Evolutionary conservation across 805 yeast genomes (phyloP).

Genomic region (Brettanomyces anomalus): DNA sequence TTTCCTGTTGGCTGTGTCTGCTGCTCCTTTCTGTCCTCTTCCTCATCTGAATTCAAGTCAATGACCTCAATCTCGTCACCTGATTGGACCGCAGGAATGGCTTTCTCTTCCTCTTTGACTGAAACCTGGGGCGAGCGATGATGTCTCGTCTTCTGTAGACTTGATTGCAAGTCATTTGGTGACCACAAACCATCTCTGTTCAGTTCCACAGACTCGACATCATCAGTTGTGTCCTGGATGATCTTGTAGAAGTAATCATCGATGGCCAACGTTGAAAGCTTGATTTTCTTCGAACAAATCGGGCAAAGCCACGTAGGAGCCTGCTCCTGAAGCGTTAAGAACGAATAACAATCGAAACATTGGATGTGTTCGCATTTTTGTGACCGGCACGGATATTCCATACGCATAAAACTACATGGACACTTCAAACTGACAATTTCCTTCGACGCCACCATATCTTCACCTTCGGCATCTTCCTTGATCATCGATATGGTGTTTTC

Average conservation of each 20-base stretch:
- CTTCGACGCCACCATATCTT: conserved; percentile 55
- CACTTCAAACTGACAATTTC: conserved; percentile 64
- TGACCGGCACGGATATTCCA: conserved; percentile 66
- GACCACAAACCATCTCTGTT: conserved; percentile 71
- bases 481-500: conserved; percentile 32
- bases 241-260: conserved; percentile 70
- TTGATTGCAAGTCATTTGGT: conserved; percentile 13
- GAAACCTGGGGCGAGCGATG: background rate
- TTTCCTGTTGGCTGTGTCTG: too few relatives aligned
- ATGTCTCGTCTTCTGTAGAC: conserved; percentile 1
- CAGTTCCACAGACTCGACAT: conserved; percentile 58
- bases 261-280: conserved; percentile 51
- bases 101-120: background rate
- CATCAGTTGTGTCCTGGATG: conserved; percentile 40
- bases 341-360: conserved; percentile 79
- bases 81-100: background rate
- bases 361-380: conserved; percentile 69
- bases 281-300: conserved; percentile 50
- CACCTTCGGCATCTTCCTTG: conserved; percentile 46
- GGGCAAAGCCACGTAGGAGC: conserved; percentile 89
- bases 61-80: conserved; percentile 1
- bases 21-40: too few relatives aligned
- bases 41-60: conserved; percentile 6
- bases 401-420: conserved; percentile 66
- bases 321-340: conserved; percentile 64